These are phyloP conservation scores for Ophiosphaerella herpotricha DNA, from an alignment of 2,329 filamentous ascomycete genomes.

Conservation along the genomic window DNA sequence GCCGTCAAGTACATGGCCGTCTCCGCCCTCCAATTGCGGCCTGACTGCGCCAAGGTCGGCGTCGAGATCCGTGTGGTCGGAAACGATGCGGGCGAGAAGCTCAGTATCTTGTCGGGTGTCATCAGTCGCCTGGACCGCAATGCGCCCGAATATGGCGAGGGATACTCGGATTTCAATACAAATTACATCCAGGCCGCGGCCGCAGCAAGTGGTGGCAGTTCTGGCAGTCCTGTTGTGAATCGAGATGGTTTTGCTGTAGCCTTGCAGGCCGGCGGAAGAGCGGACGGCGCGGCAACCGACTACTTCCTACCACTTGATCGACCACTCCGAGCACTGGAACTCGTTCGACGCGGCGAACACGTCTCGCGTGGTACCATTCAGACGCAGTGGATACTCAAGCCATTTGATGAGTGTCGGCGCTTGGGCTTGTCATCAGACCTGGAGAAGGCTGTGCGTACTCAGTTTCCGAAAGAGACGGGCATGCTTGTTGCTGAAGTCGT, in stretches of 20 bases:
- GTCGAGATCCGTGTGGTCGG: slow-evolving; percentile 95
- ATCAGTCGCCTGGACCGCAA: slow-evolving; percentile 96
- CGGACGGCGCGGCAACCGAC: slow-evolving; percentile 94
- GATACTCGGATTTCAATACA: slow-evolving; percentile 95
- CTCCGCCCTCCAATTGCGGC: slow-evolving; percentile 76
- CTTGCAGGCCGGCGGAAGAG: slow-evolving; percentile 88
- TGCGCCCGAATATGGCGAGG: slow-evolving; percentile 91
- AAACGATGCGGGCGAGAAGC: slow-evolving; percentile 97
- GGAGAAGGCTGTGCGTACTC: slow-evolving; percentile 81
- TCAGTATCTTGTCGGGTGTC: slow-evolving; percentile 95
- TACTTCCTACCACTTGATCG: slow-evolving; percentile 96
- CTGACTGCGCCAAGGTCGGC: slow-evolving; percentile 85
- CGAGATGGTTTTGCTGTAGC: slow-evolving; percentile 91
- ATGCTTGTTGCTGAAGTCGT: slow-evolving; percentile 97
- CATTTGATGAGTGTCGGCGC: slow-evolving; percentile 94
- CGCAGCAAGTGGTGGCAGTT: slow-evolving; percentile 93
- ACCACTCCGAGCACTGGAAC: slow-evolving; percentile 82
- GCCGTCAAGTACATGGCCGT: slow-evolving; percentile 97
- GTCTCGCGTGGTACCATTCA: slow-evolving; percentile 96
- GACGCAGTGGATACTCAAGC: slow-evolving; percentile 94
- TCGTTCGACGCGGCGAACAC: slow-evolving; percentile 74
- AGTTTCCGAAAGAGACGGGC: slow-evolving; percentile 90
- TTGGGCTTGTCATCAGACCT: slow-evolving; percentile 82
- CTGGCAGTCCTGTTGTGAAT: slow-evolving; percentile 97
- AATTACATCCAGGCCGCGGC: slow-evolving; percentile 98